Evolutionary conservation across 257 asterid genomes (phyloP), one percentile per base, ranked within the genome.

Genomic region (Nicotiana paniculata): DNA sequence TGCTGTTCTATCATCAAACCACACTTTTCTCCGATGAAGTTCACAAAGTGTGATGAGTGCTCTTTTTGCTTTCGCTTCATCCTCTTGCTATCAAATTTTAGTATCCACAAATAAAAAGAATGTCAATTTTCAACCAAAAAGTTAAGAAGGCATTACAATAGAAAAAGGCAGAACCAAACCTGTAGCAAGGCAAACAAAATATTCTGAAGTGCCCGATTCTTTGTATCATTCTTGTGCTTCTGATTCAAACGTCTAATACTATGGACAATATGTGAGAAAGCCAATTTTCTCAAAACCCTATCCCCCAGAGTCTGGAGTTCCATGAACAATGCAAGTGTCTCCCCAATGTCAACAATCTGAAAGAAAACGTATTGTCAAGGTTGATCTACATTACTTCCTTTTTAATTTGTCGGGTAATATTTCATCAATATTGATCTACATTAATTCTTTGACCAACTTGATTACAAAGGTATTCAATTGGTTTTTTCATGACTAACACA

Each of bases 1-100:
- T 62, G 98, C 97, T 48, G 98, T 91, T 86, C 97, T 91, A 9
- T 96, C 99, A 70, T 96, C 98, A 81, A 84, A 85, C 99, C 99
- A 94, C 69, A 94, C 92, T 88, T 86, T 96, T 86, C 97, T 93
- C 46, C 95, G 91, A 87, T 94, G 95, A 77, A 96, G 94, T 70
- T 94, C 97, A 67, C 96, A 92, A 46, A 96, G 88, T 30, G 90
- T 90, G 78, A 91, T 83, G 77, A 96, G 95, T 6, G 98, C 89
- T 82, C 94, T 90, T 88, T 91, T 96, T 59, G 98, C 96, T 89
- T 87, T 91, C 16, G 91, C 87, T 88, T 92, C 98, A 53, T 96
- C 98, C 89, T 96, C 98, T 92, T 88, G 91, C 98, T 96, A 88
- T 87, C 81, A 86, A 55, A 76, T 59, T 51, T 87, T 6, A 57